Evolutionary conservation across 176 grass and related monocot genomes (phyloP).

Genomic region (Pharus latifolius): DNA sequence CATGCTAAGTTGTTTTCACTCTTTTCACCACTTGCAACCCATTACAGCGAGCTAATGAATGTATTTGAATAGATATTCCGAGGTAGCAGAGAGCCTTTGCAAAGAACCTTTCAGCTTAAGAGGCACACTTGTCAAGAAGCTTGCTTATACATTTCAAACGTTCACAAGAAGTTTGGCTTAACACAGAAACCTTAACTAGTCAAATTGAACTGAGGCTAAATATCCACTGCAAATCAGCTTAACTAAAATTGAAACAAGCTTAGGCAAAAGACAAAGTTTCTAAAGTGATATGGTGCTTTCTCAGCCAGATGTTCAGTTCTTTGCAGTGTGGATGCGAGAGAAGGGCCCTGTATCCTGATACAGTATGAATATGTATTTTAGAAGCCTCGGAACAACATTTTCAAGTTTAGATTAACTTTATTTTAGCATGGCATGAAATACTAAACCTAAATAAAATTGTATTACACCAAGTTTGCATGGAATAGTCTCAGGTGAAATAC

Average conservation of each 20-base stretch:
- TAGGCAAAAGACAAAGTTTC: neutral
- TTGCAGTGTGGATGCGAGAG: no score
- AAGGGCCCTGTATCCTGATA: no score
- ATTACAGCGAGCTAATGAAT: neutral
- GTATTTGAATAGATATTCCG: neutral
- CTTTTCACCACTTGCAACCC: neutral
- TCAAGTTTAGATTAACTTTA: no score
- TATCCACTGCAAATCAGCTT: neutral
- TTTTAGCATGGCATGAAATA: no score
- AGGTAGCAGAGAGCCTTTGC: neutral
- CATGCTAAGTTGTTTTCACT: neutral
- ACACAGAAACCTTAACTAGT: neutral
- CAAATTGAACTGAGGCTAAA: neutral
- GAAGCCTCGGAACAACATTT: no score
- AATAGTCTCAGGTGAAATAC: no score
- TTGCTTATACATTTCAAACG: neutral
- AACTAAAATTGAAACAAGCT: neutral
- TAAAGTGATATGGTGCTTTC: no score
- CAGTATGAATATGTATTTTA: no score
- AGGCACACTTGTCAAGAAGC: neutral
- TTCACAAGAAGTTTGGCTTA: neutral
- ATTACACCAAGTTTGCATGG: no score
- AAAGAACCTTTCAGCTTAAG: neutral
- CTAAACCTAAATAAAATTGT: no score
- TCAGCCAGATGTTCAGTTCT: neutral